These are phyloP conservation scores for Nissolia schottii DNA, from an alignment of 306 rosid species.

Conservation along the genomic window DNA sequence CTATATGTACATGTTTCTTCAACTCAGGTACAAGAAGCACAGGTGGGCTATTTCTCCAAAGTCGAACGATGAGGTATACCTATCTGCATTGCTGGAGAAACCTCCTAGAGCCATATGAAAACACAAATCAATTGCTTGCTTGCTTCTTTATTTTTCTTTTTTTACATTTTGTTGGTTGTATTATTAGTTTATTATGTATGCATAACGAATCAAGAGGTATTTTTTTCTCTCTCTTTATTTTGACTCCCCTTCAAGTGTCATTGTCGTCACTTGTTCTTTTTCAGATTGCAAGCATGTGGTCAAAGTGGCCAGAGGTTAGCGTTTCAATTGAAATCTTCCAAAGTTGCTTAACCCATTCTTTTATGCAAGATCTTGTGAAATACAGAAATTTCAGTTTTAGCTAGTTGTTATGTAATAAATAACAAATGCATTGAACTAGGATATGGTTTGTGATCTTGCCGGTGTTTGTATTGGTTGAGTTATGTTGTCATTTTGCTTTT, in stretches of 20 bases:
- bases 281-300: not conserved
- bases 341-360: not conserved
- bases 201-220: not conserved
- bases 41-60: conserved; percentile 72
- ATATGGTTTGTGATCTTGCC: too few species aligned
- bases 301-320: not conserved
- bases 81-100: conserved; percentile 87
- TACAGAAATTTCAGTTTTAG: not conserved
- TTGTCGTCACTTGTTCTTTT: not conserved
- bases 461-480: too few species aligned
- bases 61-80: conserved; percentile 71
- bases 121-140: conserved; percentile 14
- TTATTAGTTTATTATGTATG: not conserved
- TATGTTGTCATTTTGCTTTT: too few species aligned
- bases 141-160: not conserved
- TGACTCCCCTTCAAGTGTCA: not conserved
- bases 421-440: too few species aligned
- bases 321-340: not conserved
- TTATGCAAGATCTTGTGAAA: not conserved
- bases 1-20: conserved; percentile 92
- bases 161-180: not conserved
- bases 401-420: not conserved
- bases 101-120: conserved; percentile 87
- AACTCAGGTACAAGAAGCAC: conserved; percentile 85
- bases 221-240: not conserved